phyloP scores from a whole-genome alignment of 768 basidiomycete genomes.

The Strobilomyces confusus region DNA sequence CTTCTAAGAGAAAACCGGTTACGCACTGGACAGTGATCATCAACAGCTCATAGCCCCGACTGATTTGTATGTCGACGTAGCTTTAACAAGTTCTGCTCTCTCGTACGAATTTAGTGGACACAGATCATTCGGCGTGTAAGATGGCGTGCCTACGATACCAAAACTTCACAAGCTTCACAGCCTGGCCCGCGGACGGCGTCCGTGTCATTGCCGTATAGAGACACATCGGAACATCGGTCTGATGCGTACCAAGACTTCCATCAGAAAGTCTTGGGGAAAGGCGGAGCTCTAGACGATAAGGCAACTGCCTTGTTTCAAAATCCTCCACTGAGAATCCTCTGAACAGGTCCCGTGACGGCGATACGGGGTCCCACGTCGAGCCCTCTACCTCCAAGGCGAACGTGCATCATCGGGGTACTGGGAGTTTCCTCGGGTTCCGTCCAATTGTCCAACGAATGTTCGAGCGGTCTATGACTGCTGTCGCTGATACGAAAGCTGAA shows the following conservation, averaged over 20 bases:
- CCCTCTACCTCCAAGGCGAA: constrained; percentile 7
- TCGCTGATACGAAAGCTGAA: neutral
- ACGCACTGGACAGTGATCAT: constrained; percentile 1
- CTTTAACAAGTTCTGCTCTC: neutral
- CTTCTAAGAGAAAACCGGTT: constrained; percentile 4
- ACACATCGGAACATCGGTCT: constrained; percentile 1
- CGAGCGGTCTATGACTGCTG: neutral
- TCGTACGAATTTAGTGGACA: constrained; percentile 2
- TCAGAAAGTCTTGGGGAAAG: neutral
- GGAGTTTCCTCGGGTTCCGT: neutral
- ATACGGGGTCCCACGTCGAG: constrained; percentile 2
- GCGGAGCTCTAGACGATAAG: constrained; percentile 8
- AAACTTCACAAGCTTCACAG: neutral
- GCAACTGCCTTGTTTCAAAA: neutral
- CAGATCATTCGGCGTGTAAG: neutral
- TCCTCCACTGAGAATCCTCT: constrained; percentile 4
- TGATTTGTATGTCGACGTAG: constrained; percentile 6
- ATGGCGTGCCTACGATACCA: neutral
- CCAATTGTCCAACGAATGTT: constrained; percentile 4
- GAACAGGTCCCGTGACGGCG: neutral
- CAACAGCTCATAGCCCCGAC: constrained; percentile 16
- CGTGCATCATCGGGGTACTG: neutral
- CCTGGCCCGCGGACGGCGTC: neutral
- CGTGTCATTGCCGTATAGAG: constrained; percentile 3
- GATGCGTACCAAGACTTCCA: neutral